Percentiles rank a stretch among this genome's conserved stretches.
phyloP scores from a whole-genome alignment of 106 monocot genomes.

The Hemerocallis citrina region DNA sequence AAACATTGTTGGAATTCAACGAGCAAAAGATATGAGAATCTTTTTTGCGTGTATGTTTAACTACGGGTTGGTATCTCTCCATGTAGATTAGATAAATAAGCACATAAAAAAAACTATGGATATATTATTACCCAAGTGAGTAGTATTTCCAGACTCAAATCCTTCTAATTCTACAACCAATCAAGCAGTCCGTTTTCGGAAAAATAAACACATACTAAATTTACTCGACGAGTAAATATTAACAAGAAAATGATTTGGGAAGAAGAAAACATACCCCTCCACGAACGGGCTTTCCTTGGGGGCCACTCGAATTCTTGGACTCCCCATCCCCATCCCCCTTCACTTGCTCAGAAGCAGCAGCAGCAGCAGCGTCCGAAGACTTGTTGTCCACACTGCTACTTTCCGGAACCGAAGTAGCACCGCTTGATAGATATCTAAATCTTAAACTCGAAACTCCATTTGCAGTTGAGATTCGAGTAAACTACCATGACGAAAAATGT shows the following conservation, averaged over 20 bases:
- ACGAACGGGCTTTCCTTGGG: conserved; percentile 18
- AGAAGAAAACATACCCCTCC: conserved; percentile 26
- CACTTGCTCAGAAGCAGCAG: conserved; percentile 1
- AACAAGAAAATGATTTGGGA: neutral
- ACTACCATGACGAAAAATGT: no score
- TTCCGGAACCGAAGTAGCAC: conserved; percentile 12
- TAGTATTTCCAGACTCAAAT: no score
- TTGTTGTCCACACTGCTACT: conserved; percentile 6
- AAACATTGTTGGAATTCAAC: no score
- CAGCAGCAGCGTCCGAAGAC: no score
- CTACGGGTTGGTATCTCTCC: no score
- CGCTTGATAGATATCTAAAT: conserved; percentile 6
- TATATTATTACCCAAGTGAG: no score
- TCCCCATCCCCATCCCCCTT: conserved; percentile 13
- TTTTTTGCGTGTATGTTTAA: no score
- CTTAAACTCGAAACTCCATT: neutral
- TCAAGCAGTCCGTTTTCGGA: no score
- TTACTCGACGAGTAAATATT: neutral
- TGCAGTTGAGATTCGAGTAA: no score
- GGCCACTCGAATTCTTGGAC: conserved; percentile 6
- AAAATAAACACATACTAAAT: neutral
- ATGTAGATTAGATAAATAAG: no score
- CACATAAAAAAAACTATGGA: neutral
- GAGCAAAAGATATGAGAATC: no score
- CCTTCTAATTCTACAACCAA: no score